A percentile compares a stretch with the other conserved stretches of the same genome.
Conservation (phyloP, 2,329 filamentous ascomycete species). For the Ustulina deusta region DNA sequence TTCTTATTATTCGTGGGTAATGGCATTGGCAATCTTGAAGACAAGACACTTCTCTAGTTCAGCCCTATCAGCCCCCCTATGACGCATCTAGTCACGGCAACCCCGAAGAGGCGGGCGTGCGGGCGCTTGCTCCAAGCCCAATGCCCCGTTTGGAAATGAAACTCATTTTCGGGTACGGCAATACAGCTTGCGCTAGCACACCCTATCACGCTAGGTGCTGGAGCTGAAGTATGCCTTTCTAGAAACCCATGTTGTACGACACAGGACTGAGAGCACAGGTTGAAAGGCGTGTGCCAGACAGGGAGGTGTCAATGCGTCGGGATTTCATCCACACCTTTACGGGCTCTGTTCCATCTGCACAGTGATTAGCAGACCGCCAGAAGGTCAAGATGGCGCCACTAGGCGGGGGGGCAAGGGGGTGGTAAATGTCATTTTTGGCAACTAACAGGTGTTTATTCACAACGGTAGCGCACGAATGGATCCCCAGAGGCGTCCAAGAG, state of each 20-base stretch:
- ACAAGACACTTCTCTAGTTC: constrained; percentile 35
- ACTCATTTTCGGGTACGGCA: constrained; percentile 32
- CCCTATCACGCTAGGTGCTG: constrained; percentile 10
- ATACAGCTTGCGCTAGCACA: constrained; percentile 24
- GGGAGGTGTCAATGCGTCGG: constrained; percentile 38
- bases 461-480: constrained; percentile 14
- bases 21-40: constrained; percentile 13
- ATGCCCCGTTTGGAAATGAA: constrained; percentile 26
- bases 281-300: constrained; percentile 15
- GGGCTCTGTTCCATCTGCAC: constrained; percentile 37
- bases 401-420: constrained; percentile 15
- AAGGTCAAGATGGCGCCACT: constrained; percentile 37
- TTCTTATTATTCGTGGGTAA: constrained; percentile 24
- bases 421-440: constrained; percentile 17
- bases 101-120: constrained; percentile 35
- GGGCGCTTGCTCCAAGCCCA: constrained; percentile 26
- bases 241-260: constrained; percentile 6
- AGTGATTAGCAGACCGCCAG: constrained; percentile 39
- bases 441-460: constrained; percentile 25
- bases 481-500: constrained; percentile 17
- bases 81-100: constrained; percentile 42
- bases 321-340: constrained; percentile 37
- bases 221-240: not conserved
- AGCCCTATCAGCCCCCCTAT: constrained; percentile 42
- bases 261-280: not conserved